Percentiles rank a stretch among this genome's conserved stretches.
Evolutionary conservation across 2,329 filamentous ascomycete genomes (phyloP).

Genomic region (Mycocentrospora acerina): DNA sequence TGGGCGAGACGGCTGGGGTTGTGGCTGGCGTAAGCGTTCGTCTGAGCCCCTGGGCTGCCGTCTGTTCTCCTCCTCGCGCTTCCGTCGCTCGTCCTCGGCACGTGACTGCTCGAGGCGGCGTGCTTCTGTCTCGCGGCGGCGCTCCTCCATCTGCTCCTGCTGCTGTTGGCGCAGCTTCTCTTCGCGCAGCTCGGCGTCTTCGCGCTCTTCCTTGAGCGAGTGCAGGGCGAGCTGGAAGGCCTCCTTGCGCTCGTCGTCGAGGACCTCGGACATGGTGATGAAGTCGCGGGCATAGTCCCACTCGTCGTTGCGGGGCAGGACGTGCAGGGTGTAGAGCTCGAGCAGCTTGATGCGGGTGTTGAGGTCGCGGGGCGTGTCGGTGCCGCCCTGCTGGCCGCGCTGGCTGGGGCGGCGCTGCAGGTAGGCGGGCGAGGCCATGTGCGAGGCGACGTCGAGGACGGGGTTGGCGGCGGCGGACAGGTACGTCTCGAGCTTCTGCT

Average conservation of each 20-base stretch:
- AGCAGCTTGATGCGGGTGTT: slow-evolving; percentile 86
- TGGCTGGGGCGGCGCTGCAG: slow-evolving; percentile 34
- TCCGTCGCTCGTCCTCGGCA: slow-evolving; percentile 45
- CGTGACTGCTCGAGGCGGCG: slow-evolving; percentile 43
- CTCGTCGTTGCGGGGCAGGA: slow-evolving; percentile 88
- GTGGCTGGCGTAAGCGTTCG: slow-evolving; percentile 10
- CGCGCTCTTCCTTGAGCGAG: slow-evolving; percentile 79
- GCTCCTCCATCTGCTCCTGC: slow-evolving; percentile 56
- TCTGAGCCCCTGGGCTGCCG: slow-evolving; percentile 17
- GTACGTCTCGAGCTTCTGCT: slow-evolving; percentile 84
- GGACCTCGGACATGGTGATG: slow-evolving; percentile 78
- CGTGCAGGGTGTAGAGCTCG: slow-evolving; percentile 92
- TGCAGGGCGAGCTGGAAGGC: slow-evolving; percentile 85
- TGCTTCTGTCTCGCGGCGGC: slow-evolving; percentile 47
- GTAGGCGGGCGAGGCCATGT: slow-evolving; percentile 54
- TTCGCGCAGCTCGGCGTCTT: slow-evolving; percentile 66
- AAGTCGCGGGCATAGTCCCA: slow-evolving; percentile 96
- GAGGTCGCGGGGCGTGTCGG: slow-evolving; percentile 81
- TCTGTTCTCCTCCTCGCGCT: slow-evolving; percentile 42
- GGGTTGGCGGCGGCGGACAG: slow-evolving; percentile 75
- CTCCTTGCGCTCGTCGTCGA: slow-evolving; percentile 90
- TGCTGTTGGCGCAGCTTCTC: slow-evolving; percentile 64
- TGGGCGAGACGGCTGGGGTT: slow-evolving; percentile 27
- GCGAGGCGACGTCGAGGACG: slow-evolving; percentile 69
- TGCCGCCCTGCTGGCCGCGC: slow-evolving; percentile 56